Conservation (phyloP, 345 rosid species). For the Euphorbia peplus region DNA sequence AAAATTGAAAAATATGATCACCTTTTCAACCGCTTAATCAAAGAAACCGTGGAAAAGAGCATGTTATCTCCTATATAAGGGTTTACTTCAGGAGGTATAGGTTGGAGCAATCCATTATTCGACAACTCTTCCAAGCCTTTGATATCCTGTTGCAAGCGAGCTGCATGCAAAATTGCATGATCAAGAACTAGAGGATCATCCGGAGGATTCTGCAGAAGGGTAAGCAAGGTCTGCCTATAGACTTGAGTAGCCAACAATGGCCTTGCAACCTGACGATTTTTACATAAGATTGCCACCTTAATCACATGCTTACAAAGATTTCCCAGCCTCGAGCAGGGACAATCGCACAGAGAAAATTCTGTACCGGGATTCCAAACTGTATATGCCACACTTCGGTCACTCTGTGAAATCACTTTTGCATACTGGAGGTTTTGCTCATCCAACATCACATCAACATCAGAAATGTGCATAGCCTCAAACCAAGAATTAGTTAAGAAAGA, state of each 20-base stretch:
- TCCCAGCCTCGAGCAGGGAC: conserved; percentile 41
- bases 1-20: background rate
- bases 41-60: conserved; percentile 26
- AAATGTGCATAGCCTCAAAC: conserved; percentile 42
- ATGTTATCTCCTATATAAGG: conserved; percentile 27
- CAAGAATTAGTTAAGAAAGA: conserved; percentile 41
- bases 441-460: conserved; percentile 35
- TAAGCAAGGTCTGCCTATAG: conserved; percentile 42
- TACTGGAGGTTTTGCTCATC: conserved; percentile 47
- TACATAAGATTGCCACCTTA: conserved; percentile 46
- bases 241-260: conserved; percentile 41
- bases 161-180: conserved; percentile 38
- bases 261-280: conserved; percentile 45
- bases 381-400: conserved; percentile 37
- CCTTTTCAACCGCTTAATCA: conserved; percentile 14
- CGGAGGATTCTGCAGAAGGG: conserved; percentile 43
- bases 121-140: conserved; percentile 53
- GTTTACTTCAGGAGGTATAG: conserved; percentile 33
- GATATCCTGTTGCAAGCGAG: conserved; percentile 46
- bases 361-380: conserved; percentile 54
- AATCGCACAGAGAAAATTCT: conserved; percentile 50
- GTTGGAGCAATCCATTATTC: conserved; percentile 43
- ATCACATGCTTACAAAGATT: conserved; percentile 52
- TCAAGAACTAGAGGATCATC: conserved; percentile 48
- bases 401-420: conserved; percentile 47